phyloP scores from a whole-genome alignment of 169 alveolate species.

The Theileria luwenshuni region DNA sequence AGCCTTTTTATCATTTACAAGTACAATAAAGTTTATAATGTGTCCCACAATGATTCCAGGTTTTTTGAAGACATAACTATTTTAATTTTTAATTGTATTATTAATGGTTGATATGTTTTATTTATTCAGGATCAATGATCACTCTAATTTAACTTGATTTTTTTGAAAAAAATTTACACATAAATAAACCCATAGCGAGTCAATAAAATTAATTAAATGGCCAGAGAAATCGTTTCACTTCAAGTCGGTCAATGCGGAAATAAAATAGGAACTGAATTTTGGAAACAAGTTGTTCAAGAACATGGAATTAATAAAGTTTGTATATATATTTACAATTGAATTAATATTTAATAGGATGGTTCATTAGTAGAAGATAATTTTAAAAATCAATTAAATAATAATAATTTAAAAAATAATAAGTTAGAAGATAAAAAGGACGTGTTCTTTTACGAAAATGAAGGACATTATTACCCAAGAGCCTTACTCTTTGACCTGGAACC shows the following conservation, averaged over 20 bases:
- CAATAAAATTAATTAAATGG: too few relatives aligned
- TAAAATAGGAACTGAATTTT: constrained; percentile 98
- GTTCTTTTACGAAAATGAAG: constrained; percentile 95
- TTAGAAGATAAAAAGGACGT: constrained; percentile 95
- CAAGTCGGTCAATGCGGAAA: constrained; percentile 99
- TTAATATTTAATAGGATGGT: constrained; percentile 64
- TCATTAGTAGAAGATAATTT: constrained; percentile 67
- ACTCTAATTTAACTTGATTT: too few relatives aligned
- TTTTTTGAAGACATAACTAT: too few relatives aligned
- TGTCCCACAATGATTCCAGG: too few relatives aligned
- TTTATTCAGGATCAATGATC: too few relatives aligned
- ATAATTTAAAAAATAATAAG: constrained; percentile 55
- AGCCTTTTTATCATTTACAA: background rate
- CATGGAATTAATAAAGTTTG: constrained; percentile 92
- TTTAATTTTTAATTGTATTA: too few relatives aligned
- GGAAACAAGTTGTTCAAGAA: constrained; percentile 97
- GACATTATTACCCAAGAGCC: constrained; percentile 91
- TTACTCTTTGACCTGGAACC: constrained; percentile 98
- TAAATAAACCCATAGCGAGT: too few relatives aligned
- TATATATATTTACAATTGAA: background rate
- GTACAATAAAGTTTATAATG: background rate
- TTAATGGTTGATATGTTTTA: too few relatives aligned
- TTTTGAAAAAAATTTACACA: too few relatives aligned
- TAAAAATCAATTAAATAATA: too few relatives aligned
- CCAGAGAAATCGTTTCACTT: constrained; percentile 93